Base-by-base conservation (phyloP, 2,329 filamentous ascomycete species). In the Microsporum audouinii region DNA sequence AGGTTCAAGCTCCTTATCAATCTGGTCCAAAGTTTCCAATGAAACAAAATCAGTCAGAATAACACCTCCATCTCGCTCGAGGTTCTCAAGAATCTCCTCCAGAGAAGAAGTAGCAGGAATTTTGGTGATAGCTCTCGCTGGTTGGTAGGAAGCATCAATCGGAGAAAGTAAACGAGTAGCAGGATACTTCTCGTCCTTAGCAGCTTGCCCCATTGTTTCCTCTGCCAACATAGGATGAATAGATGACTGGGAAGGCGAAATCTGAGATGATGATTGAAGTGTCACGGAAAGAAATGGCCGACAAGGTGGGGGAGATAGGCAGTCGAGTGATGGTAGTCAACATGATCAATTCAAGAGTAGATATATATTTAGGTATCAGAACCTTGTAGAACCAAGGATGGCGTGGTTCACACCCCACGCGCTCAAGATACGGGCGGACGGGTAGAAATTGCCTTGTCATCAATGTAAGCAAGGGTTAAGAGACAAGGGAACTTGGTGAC, bases 91-190 rank as follows among this genome's bases (percentile, higher is more conserved):
- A 41, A 57, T 57, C 55, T 57, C 55, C 14, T 57, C 55, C 10
- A 57, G 55, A n/a, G 55, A 6, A 17, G 55, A 57, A 5, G 55
- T 57, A 39, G 55, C 55, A 5, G 55, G 55, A 7, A 57, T 57
- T 33, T 57, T 57, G 23, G 55, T 57, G 17, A 57, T 23, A 3
- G 34, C 7, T 17, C 55, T 57, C 2, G 55, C n/a, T 12, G 55
- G 55, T 14, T 57, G 34, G n/a, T 57, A 57, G 34, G 55, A 57
- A 14, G 55, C 55, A n/a, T 57, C 55, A 29, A 57, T 57, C 6
- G 55, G 55, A 1, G 34, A 33, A 12, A 57, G 27, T 5, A 57
- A 33, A n/a, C 55, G 55, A 10, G 33, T 14, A 31, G 34, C 14
- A 57, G 55, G n/a, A 12, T 23, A 23, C 34, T 57, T 57, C 6